These are phyloP conservation scores for Populus hybrid DNA, from an alignment of 441 rosid species.

Conservation along the genomic window DNA sequence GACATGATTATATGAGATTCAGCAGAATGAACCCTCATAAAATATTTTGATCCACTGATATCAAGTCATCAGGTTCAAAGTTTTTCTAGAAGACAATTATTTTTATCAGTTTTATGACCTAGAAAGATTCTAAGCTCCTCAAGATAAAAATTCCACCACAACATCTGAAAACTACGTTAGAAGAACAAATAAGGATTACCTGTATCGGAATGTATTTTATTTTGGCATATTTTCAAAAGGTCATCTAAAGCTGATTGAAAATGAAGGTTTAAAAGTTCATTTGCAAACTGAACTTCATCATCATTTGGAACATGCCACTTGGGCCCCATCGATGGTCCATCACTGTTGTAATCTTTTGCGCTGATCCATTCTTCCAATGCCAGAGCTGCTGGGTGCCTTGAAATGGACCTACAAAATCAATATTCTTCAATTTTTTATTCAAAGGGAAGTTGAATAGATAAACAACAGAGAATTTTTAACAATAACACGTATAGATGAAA, in stretches of 20 bases:
- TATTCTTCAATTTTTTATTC: slow-evolving; percentile 10
- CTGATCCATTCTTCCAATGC: slow-evolving; percentile 95
- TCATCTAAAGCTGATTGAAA: slow-evolving; percentile 89
- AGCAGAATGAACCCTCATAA: too few relatives aligned
- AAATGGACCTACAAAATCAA: slow-evolving; percentile 60
- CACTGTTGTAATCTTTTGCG: slow-evolving; percentile 68
- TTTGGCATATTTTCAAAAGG: slow-evolving; percentile 78
- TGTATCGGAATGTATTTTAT: slow-evolving; percentile 77
- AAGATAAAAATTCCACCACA: not conserved
- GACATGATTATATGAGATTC: not conserved
- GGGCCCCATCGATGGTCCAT: slow-evolving; percentile 52
- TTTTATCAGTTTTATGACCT: not conserved
- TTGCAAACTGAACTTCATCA: slow-evolving; percentile 92
- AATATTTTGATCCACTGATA: not conserved
- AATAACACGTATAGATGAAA: slow-evolving; percentile 14
- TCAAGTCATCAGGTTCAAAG: not conserved
- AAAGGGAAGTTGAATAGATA: slow-evolving; percentile 12
- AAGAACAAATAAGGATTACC: slow-evolving; percentile 44
- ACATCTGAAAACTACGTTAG: not conserved
- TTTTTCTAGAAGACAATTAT: not conserved
- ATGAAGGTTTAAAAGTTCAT: slow-evolving; percentile 91
- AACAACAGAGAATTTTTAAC: slow-evolving; percentile 3
- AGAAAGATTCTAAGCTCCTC: not conserved
- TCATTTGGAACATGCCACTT: slow-evolving; percentile 92
- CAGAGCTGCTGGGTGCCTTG: slow-evolving; percentile 77